Percentiles rank a stretch among this genome's conserved stretches.
Conservation (phyloP, 805 yeast genomes). For the Saccharomycopsis malanga region DNA sequence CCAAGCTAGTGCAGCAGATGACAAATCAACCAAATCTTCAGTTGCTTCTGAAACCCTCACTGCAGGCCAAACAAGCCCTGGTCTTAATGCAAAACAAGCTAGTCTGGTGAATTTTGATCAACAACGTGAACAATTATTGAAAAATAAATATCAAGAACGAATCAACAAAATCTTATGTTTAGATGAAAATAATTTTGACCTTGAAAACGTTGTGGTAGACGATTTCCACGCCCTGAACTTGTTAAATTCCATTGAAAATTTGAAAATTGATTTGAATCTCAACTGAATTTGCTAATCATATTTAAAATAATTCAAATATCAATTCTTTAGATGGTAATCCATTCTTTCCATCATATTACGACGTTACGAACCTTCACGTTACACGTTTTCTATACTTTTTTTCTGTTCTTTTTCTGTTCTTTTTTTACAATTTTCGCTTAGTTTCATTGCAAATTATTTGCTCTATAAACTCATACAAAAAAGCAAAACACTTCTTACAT, state of each 20-base stretch:
- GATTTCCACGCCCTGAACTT: slow-evolving; percentile 21
- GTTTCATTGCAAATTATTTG: too few species aligned
- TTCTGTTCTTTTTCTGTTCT: neutral
- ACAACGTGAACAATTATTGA: slow-evolving; percentile 28
- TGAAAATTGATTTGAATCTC: slow-evolving; percentile 18
- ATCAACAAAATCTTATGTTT: slow-evolving; percentile 47
- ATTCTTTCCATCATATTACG: neutral
- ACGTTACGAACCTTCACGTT: neutral
- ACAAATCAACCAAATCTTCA: neutral
- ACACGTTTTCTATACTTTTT: neutral
- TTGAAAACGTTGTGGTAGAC: slow-evolving; percentile 17
- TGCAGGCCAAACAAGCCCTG: neutral
- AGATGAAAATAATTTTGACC: slow-evolving; percentile 14
- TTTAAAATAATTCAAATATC: neutral
- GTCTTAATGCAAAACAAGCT: neutral
- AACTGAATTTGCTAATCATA: too few species aligned
- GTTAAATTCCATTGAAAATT: slow-evolving; percentile 18
- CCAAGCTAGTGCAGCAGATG: neutral
- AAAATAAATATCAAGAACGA: slow-evolving; percentile 81
- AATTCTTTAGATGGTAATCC: neutral
- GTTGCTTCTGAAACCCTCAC: neutral
- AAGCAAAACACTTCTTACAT: too few species aligned
- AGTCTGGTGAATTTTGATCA: neutral
- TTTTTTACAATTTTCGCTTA: neutral
- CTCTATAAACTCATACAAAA: too few species aligned